Evolutionary conservation across 495 filamentous ascomycete species (phyloP), one percentile per base, ranked within the genome.

Genomic region (Annulohypoxylon bovei): DNA sequence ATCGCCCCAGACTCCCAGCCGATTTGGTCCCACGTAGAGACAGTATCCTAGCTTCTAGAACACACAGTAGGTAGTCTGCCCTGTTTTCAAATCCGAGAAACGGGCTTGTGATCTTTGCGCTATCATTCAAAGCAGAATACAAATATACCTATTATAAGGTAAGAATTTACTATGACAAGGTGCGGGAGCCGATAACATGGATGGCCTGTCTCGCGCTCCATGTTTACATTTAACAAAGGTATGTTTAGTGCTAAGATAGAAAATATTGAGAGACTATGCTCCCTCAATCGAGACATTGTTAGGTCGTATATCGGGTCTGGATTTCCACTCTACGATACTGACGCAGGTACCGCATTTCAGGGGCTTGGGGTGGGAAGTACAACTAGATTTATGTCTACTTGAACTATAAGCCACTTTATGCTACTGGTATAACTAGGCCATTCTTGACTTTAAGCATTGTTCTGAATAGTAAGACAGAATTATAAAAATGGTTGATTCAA

Each of bases 41-140:
- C 54, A 40, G 54, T 57, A 57, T 57, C 54, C 54, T 57, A 42
- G 32, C 33, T 28, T 42, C 23, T 33, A 57, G 33, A 42, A 57
- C 25, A 57, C 54, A 57, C 54, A 40, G 54, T 57, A 57, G 22
- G 12, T 40, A 37, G 23, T 14, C 18, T 28, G 32, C 33, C 33
- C 1, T 40, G 16, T 53, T 53, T 28, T 42, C 16, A 3, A 57
- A 14, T 16, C 54, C 35, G 54, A 27, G 25, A 11, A 20, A 4
- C 32, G 28, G 16, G 22, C 23, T 12, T 22, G 8, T 20, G 14
- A 1, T 28, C 6, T 23, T 4, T 16, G 9, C 12, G 18, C 9
- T 11, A 1, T 39, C 4, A 11, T 27, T 27, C 14, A 40, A 11
- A 14, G 2, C 3, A 12, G 12, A 57, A 27, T 42, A 42, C 42